phyloP scores from a whole-genome alignment of 1,139 yeast genomes.

The Blastobotrys serpentis region DNA sequence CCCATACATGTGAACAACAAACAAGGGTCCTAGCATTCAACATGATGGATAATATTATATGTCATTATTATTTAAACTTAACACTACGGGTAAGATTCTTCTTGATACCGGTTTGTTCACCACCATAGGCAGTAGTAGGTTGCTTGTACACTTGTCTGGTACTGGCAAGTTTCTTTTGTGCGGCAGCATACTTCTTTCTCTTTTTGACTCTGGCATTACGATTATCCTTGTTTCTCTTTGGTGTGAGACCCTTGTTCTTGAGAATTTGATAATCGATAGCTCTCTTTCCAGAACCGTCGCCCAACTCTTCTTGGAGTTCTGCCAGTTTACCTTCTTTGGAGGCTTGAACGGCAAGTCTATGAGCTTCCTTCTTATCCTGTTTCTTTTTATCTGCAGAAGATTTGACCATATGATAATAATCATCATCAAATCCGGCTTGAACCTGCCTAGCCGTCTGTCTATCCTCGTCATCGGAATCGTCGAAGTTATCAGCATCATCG shows the following conservation, averaged over 20 bases:
- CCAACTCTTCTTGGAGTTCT: conserved; percentile 49
- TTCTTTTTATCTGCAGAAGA: conserved; percentile 49
- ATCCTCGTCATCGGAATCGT: conserved; percentile 48
- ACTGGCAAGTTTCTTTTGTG: conserved; percentile 89
- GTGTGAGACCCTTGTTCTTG: conserved; percentile 93
- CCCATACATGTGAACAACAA: too few relatives aligned
- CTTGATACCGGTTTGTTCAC: conserved; percentile 97
- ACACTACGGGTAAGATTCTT: conserved; percentile 86
- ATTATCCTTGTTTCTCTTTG: conserved; percentile 87
- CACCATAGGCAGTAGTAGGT: conserved; percentile 81
- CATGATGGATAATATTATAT: too few relatives aligned
- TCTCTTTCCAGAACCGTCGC: conserved; percentile 82
- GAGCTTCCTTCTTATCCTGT: conserved; percentile 60
- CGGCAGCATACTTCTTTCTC: conserved; percentile 94
- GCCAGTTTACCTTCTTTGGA: conserved; percentile 82
- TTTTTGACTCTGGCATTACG: conserved; percentile 96
- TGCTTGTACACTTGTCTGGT: conserved; percentile 84
- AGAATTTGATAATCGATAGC: conserved; percentile 91
- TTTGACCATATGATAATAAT: conserved; percentile 54
- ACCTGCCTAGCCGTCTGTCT: conserved; percentile 37
- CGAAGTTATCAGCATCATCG: conserved; percentile 49
- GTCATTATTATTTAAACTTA: conserved; percentile 46
- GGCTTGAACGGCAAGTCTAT: conserved; percentile 69
- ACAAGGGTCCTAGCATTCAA: too few relatives aligned
- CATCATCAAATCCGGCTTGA: conserved; percentile 40